These are phyloP conservation scores for sweet orange (Citrus sinensis) DNA, from an alignment of 345 rosid species.

Conservation along the genomic window DNA sequence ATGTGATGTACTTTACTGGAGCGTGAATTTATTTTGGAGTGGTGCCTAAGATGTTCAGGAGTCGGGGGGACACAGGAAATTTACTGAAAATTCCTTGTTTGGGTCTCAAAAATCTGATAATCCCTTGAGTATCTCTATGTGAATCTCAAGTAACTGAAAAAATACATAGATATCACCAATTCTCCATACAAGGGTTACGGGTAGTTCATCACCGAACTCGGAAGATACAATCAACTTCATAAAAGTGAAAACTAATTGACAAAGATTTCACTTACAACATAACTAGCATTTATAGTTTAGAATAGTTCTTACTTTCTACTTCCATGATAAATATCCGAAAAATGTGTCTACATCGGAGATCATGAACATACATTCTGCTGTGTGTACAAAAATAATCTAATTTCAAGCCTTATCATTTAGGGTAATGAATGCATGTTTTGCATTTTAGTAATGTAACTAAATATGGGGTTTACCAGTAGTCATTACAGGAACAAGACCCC, in stretches of 20 bases:
- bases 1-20: neutral
- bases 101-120: neutral
- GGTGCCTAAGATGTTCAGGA: neutral
- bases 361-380: too few relatives aligned
- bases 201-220: too few relatives aligned
- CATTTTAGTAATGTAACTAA: neutral
- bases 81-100: neutral
- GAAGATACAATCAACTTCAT: neutral
- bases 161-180: neutral
- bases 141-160: neutral
- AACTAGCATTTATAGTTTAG: neutral
- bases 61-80: neutral
- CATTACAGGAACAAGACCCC: conserved; percentile 40
- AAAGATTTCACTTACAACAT: neutral
- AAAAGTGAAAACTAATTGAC: neutral
- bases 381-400: neutral
- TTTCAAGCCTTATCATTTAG: neutral
- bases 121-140: neutral
- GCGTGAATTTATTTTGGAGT: neutral
- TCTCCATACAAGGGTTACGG: neutral
- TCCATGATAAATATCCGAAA: neutral
- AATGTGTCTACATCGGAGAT: neutral
- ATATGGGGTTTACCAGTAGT: conserved; percentile 31
- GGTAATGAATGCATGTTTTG: neutral
- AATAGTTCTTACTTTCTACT: neutral